phyloP scores from a whole-genome alignment of 345 rosid species.

The Lepidium africanum region DNA sequence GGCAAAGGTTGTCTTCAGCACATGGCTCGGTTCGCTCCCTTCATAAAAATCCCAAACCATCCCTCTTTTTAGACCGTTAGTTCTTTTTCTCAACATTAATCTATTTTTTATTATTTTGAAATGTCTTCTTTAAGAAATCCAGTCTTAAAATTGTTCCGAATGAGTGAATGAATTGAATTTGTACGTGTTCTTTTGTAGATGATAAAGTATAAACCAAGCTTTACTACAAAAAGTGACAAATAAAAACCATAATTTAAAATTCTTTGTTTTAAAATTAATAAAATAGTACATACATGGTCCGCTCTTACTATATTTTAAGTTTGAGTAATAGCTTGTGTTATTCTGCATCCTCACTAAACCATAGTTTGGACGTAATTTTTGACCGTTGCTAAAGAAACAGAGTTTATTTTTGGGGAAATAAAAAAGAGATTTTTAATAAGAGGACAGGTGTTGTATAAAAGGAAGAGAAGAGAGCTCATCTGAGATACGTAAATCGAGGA shows the following conservation, averaged over 20 bases:
- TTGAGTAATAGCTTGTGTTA: no score
- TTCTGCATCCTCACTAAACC: neutral
- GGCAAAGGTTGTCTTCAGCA: slow-evolving; percentile 29
- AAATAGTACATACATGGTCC: no score
- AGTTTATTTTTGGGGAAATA: neutral
- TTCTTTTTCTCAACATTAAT: no score
- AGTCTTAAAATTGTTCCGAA: neutral
- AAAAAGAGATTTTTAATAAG: neutral
- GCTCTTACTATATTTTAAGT: no score
- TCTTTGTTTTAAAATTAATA: no score
- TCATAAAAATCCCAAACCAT: neutral
- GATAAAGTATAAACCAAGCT: neutral
- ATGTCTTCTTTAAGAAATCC: neutral
- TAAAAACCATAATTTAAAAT: no score
- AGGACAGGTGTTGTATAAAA: slow-evolving; percentile 7
- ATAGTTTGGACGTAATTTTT: neutral
- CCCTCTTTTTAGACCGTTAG: slow-evolving; percentile 5
- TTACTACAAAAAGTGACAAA: no score
- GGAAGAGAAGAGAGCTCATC: neutral
- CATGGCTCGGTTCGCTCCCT: slow-evolving; percentile 22
- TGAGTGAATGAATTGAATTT: slow-evolving; percentile 1
- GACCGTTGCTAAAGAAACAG: slow-evolving; percentile 20
- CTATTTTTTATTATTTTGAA: neutral
- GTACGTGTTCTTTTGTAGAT: neutral
- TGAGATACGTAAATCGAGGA: slow-evolving; percentile 20